Evolutionary conservation across 306 rosid genomes (phyloP), one percentile per base, ranked within the genome.

Genomic region (Ochetophila trinervis): DNA sequence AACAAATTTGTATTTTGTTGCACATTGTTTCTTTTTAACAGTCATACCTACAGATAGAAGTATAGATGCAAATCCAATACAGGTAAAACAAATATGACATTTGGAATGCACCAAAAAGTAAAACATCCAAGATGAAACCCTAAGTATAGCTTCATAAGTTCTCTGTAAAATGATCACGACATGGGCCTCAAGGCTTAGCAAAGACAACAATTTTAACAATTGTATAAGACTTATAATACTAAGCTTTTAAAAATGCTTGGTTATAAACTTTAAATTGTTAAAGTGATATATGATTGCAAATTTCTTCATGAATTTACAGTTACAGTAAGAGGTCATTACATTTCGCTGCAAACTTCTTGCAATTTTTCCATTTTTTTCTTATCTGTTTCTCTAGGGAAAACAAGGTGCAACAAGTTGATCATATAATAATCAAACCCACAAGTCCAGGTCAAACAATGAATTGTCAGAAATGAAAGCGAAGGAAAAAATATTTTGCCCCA

Each of bases 1-100:
- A 60, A 63, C 22, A 60, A 36, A 40, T 56, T n/a, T 35, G 15
- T 51, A 63, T 18, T 44, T 17, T 42, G 57, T 58, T 65, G 35
- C 67, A 73, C 18, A 53, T 18, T 36, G 17, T 48, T 50, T 50
- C 15, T 56, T 40, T 50, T 44, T 8, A 32, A 24, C 9, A 44
- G 49, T 62, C 19, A 50, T 35, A 36, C 40, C 57, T 4, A 32
- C 8, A 34, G 13, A 20, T 13, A 48, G 21, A 52, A 50, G 19
- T 16, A 61, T 16, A 60, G 60, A 20, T 0, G 58, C 34, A 55
- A 30, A 12, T 45, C 67, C 23, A 27, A 20, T 60, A 47, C 55
- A 55, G 37, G 35, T 45, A 22, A 48, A 57, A 20, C 37, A 55
- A 37, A 24, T 48, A n/a, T n/a, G n/a, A n/a, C n/a, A n/a, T n/a